A percentile compares a stretch with the other conserved stretches of the same genome.
Conservation (phyloP, 495 filamentous ascomycete genomes). For the Aspergillus carlsbadensis region DNA sequence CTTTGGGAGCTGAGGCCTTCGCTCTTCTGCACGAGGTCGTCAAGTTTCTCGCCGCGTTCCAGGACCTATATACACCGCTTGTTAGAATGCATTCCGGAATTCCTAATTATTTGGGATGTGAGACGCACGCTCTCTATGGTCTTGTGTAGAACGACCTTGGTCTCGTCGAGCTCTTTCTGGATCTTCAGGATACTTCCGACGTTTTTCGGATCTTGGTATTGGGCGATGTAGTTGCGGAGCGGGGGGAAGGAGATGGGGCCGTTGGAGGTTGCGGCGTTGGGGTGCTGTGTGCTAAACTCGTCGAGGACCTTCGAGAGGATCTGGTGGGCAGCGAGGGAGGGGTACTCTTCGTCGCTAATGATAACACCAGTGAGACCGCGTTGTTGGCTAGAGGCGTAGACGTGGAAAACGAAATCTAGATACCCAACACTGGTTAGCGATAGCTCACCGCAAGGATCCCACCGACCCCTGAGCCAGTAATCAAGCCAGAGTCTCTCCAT, state of each 20-base stretch:
- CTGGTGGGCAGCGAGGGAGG: conserved; percentile 86
- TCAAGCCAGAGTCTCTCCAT: background rate
- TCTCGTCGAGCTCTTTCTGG: conserved; percentile 95
- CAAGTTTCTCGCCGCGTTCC: conserved; percentile 84
- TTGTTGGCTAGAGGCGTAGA: conserved; percentile 78
- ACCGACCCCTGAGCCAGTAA: background rate
- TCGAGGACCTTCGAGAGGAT: conserved; percentile 89
- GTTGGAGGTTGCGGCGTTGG: conserved; percentile 48
- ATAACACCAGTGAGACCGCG: conserved; percentile 79
- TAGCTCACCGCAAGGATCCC: background rate
- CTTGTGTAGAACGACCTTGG: conserved; percentile 96
- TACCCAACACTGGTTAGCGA: background rate
- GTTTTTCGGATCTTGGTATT: conserved; percentile 86
- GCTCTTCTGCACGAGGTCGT: conserved; percentile 83
- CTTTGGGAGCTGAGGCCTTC: conserved; percentile 83
- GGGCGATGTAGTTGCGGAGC: conserved; percentile 77
- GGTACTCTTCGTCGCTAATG: conserved; percentile 89
- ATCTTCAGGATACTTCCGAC: conserved; percentile 93
- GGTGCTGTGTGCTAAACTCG: conserved; percentile 83
- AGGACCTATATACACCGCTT: conserved; percentile 56
- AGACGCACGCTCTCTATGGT: conserved; percentile 46
- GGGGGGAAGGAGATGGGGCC: conserved; percentile 55
- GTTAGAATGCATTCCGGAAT: background rate
- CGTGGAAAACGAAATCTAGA: conserved; percentile 66
- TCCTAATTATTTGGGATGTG: background rate